Conservation (phyloP, 257 asterid species). For the Capsicum baccatum region DNA sequence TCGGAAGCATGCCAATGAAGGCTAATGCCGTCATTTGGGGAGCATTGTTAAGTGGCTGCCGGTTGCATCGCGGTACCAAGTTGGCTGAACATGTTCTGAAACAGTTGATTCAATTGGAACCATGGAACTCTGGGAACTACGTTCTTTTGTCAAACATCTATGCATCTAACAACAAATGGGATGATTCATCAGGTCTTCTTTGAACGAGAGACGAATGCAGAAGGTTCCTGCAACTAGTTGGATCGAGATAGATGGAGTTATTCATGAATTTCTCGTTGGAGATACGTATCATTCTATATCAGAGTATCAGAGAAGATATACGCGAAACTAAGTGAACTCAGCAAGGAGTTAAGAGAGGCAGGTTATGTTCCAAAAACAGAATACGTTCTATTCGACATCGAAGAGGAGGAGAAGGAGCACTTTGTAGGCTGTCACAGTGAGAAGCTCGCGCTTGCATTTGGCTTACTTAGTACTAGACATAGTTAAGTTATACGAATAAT, state of each 20-base stretch:
- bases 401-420: slow-evolving; percentile 57
- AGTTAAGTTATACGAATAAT: slow-evolving; percentile 42
- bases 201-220: slow-evolving; percentile 42
- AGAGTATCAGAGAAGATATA: slow-evolving; percentile 44
- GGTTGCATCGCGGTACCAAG: slow-evolving; percentile 51
- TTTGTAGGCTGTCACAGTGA: slow-evolving; percentile 50
- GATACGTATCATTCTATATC: slow-evolving; percentile 50
- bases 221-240: slow-evolving; percentile 55
- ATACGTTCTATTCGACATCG: slow-evolving; percentile 51
- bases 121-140: slow-evolving; percentile 51
- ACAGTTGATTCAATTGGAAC: slow-evolving; percentile 51
- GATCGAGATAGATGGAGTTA: slow-evolving; percentile 49
- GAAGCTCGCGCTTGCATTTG: slow-evolving; percentile 57
- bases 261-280: slow-evolving; percentile 57
- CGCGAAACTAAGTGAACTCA: slow-evolving; percentile 44
- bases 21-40: slow-evolving; percentile 57
- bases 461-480: slow-evolving; percentile 41
- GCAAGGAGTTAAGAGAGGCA: slow-evolving; percentile 40
- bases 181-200: slow-evolving; percentile 41
- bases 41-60: slow-evolving; percentile 55
- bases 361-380: slow-evolving; percentile 52
- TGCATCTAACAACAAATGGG: slow-evolving; percentile 48
- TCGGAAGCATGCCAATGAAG: slow-evolving; percentile 51
- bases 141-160: slow-evolving; percentile 51
- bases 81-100: slow-evolving; percentile 51